Evolutionary conservation across 352 stramenopile species (phyloP).

Genomic region (Globisporangium echinulatum): DNA sequence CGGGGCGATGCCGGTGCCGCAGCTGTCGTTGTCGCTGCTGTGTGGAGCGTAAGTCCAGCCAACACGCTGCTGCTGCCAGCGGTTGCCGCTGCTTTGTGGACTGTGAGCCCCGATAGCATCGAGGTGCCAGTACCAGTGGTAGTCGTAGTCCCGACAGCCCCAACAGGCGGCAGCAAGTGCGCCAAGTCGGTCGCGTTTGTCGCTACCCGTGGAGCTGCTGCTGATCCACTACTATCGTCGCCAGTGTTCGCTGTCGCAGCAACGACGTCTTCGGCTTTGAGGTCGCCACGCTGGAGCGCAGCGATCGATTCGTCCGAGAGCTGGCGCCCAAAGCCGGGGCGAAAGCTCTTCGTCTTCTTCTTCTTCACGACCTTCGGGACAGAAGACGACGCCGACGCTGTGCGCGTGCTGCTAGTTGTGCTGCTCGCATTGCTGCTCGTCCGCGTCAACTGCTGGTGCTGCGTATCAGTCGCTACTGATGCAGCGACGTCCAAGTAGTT

Average conservation of each 20-base stretch:
- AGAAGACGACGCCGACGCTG: not conserved
- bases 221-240: conserved; percentile 24
- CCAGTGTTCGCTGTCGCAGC: conserved; percentile 12
- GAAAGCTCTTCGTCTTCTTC: conserved; percentile 85
- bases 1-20: too few species aligned
- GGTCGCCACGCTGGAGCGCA: conserved; percentile 65
- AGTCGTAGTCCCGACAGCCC: conserved; percentile 11
- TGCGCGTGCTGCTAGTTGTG: conserved; percentile 13
- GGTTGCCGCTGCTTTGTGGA: conserved; percentile 24
- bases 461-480: conserved; percentile 14
- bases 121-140: conserved; percentile 20
- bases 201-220: too few species aligned
- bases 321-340: conserved; percentile 73
- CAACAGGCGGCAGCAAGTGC: conserved; percentile 55
- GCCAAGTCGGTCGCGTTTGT: conserved; percentile 39
- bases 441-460: not conserved
- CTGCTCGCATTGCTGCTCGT: conserved; percentile 21
- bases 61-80: conserved; percentile 29
- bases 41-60: conserved; percentile 61
- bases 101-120: conserved; percentile 56
- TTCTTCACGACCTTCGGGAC: conserved; percentile 67
- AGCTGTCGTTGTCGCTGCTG: not conserved
- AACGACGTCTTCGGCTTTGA: conserved; percentile 69
- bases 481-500: conserved; percentile 57
- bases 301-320: conserved; percentile 80